These are phyloP conservation scores for Citrus australasica DNA, from an alignment of 345 rosid species.

Conservation along the genomic window DNA sequence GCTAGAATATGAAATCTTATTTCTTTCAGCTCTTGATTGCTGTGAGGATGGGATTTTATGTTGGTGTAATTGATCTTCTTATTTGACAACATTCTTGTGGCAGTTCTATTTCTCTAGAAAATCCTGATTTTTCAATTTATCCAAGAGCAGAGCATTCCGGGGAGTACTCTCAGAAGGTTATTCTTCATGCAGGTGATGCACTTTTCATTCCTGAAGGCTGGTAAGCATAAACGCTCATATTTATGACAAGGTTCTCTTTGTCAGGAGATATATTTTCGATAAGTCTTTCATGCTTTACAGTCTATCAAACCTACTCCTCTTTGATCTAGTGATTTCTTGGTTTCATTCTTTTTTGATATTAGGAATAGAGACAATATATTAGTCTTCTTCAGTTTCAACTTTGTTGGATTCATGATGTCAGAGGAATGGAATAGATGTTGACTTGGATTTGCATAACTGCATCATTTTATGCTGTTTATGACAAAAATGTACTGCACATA, in stretches of 20 bases:
- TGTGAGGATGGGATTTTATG: neutral
- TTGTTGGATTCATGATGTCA: neutral
- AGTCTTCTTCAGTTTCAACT: neutral
- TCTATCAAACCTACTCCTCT: neutral
- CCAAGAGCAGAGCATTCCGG: conserved; percentile 67
- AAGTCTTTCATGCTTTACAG: neutral
- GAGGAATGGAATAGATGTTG: neutral
- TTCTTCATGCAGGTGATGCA: conserved; percentile 81
- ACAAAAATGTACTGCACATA: neutral
- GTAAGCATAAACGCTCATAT: conserved; percentile 43
- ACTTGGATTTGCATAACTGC: neutral
- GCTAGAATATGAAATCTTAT: neutral
- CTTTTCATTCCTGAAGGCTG: conserved; percentile 99
- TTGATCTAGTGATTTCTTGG: neutral
- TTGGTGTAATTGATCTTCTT: neutral
- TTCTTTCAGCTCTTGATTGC: neutral
- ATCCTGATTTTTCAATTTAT: conserved; percentile 56
- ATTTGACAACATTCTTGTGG: conserved; percentile 15
- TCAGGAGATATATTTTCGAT: neutral
- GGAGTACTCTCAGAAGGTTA: conserved; percentile 58
- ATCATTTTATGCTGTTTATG: neutral
- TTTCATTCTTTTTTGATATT: neutral
- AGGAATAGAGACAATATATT: neutral
- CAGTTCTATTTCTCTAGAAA: conserved; percentile 70
- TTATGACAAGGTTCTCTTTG: neutral